Conservation (phyloP, 495 filamentous ascomycete species). For the Hypoxylon cercidicola region DNA sequence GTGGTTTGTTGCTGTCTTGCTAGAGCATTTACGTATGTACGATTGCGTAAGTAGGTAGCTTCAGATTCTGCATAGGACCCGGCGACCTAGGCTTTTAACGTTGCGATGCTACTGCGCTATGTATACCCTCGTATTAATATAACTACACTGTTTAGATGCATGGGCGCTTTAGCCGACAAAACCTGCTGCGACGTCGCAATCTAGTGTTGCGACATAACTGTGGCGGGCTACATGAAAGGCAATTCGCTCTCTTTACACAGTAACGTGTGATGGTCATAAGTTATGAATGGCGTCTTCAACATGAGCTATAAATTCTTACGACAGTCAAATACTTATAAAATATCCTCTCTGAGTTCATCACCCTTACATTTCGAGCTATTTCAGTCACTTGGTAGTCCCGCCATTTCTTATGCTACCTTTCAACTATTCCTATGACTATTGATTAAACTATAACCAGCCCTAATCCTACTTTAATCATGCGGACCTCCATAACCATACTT, state of each 20-base stretch:
- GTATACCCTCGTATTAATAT: slow-evolving; percentile 27
- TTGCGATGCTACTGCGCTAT: neutral
- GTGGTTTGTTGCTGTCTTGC: no score
- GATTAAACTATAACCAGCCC: neutral
- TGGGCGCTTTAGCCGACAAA: slow-evolving; percentile 28
- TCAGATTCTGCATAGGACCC: no score
- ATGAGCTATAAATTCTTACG: neutral
- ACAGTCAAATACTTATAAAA: neutral
- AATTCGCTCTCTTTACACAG: slow-evolving; percentile 1
- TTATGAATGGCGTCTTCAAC: neutral
- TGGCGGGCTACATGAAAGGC: neutral
- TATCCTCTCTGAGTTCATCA: neutral
- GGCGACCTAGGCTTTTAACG: no score
- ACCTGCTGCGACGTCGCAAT: slow-evolving; percentile 21
- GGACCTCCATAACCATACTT: slow-evolving; percentile 11
- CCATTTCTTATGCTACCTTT: neutral
- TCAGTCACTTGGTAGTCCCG: neutral
- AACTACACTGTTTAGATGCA: slow-evolving; percentile 5
- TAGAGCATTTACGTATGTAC: no score
- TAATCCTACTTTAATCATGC: slow-evolving; percentile 19
- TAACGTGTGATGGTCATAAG: slow-evolving; percentile 25
- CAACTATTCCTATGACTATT: neutral
- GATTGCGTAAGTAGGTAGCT: no score
- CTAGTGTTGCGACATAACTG: neutral
- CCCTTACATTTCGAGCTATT: neutral